These are phyloP conservation scores for Apiotrichum gamsii DNA, from an alignment of 1,284 basidiomycete species.

Conservation along the genomic window DNA sequence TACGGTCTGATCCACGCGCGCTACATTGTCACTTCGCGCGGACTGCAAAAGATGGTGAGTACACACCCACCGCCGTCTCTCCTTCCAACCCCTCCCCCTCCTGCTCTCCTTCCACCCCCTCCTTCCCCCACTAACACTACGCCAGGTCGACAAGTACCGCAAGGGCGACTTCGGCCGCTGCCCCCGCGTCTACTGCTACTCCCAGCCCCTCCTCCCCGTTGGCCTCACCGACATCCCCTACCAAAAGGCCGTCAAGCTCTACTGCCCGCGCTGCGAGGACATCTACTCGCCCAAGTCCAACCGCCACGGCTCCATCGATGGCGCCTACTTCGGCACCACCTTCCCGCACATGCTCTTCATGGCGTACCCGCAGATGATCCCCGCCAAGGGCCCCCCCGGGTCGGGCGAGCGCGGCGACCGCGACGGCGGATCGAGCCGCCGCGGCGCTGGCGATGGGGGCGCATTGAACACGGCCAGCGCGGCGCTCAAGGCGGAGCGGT, in stretches of 20 bases:
- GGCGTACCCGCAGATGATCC: conserved; percentile 84
- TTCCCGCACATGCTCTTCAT: conserved; percentile 94
- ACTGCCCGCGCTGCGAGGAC: conserved; percentile 93
- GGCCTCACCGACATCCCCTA: conserved; percentile 89
- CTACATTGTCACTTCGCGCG: conserved; percentile 90
- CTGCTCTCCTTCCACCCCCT: too few species aligned
- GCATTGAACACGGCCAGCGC: conserved; percentile 62
- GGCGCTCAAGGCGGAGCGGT: conserved; percentile 79
- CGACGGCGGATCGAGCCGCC: conserved; percentile 48
- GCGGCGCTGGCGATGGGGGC: conserved; percentile 29
- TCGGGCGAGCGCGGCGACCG: conserved; percentile 35
- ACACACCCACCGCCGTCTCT: neutral
- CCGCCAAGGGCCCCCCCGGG: conserved; percentile 62
- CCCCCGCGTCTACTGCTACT: conserved; percentile 86
- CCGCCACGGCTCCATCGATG: conserved; percentile 88
- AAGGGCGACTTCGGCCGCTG: conserved; percentile 93
- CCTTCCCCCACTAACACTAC: neutral
- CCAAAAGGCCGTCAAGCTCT: conserved; percentile 93
- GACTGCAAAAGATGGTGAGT: conserved; percentile 87
- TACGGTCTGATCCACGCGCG: conserved; percentile 96
- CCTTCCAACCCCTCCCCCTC: too few species aligned
- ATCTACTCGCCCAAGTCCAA: conserved; percentile 93
- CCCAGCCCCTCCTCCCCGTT: conserved; percentile 87
- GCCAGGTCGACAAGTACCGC: conserved; percentile 90
- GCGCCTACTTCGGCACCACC: conserved; percentile 92